Evolutionary conservation across 140 eudicot species (phyloP).

Genomic region (Stevia rebaudiana): DNA sequence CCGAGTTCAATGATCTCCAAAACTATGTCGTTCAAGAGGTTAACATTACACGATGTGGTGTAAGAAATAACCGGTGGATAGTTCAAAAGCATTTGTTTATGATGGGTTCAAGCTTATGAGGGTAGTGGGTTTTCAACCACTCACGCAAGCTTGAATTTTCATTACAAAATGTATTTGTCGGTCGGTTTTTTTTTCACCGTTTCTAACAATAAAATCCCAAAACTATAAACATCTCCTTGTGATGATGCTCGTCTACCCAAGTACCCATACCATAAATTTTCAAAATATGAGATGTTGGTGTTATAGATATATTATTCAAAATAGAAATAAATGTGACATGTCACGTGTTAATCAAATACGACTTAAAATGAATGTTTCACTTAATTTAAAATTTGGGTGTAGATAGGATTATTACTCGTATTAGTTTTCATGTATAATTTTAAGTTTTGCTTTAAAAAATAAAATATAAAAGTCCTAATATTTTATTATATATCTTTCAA

Average conservation of each 20-base stretch:
- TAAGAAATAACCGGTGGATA: slow-evolving; percentile 7
- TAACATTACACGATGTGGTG: background rate
- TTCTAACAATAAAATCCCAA: slow-evolving; percentile 64
- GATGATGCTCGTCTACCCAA: slow-evolving; percentile 72
- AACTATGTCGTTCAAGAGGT: slow-evolving; percentile 44
- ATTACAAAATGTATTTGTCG: slow-evolving; percentile 43
- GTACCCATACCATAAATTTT: too few species aligned
- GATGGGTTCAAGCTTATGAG: slow-evolving; percentile 50
- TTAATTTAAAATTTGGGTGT: too few species aligned
- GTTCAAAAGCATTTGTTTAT: slow-evolving; percentile 35
- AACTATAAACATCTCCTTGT: slow-evolving; percentile 76
- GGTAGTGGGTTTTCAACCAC: slow-evolving; percentile 68
- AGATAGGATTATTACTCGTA: too few species aligned
- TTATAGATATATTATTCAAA: too few species aligned
- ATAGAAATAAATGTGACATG: too few species aligned
- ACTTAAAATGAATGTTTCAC: too few species aligned
- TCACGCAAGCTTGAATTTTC: slow-evolving; percentile 61
- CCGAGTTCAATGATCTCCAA: slow-evolving; percentile 73
- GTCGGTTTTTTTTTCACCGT: slow-evolving; percentile 64
- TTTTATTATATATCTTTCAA: too few species aligned
- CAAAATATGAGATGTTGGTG: too few species aligned
- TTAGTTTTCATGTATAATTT: too few species aligned
- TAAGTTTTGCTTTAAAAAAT: too few species aligned
- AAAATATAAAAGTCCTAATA: too few species aligned
- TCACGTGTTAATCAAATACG: too few species aligned